phyloP scores from a whole-genome alignment of 139 green algal genomes.

The Raphidocelis subcapitata region DNA sequence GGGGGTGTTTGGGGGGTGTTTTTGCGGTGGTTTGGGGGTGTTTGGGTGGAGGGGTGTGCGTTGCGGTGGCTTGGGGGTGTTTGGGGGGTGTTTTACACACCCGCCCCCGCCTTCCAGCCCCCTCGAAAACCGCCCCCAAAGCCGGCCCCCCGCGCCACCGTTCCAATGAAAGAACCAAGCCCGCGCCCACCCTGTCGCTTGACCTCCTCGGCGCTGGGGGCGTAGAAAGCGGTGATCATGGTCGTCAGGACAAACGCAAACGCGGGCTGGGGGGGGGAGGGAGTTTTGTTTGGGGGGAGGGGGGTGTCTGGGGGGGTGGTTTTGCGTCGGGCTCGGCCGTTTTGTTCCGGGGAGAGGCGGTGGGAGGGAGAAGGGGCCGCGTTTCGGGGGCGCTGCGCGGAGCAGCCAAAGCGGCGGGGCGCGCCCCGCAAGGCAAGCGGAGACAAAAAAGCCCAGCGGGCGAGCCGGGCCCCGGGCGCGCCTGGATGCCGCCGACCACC shows the following conservation, averaged over 20 bases:
- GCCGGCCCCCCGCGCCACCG: not conserved
- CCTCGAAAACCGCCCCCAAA: not conserved
- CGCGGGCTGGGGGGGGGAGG: constrained; percentile 40
- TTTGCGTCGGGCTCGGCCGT: no score
- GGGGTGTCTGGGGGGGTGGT: not conserved
- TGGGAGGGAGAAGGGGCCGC: not conserved
- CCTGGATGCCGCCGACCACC: constrained; percentile 49
- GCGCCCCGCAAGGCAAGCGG: not conserved
- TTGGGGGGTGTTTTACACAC: not conserved
- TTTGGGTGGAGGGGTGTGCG: not conserved
- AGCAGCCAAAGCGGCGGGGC: not conserved
- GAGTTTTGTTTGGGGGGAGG: not conserved
- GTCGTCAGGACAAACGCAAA: constrained; percentile 62
- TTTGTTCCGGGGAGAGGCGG: not conserved
- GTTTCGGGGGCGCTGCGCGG: not conserved
- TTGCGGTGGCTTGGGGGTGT: not conserved
- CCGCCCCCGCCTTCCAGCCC: not conserved
- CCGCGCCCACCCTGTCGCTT: not conserved
- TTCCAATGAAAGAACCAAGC: not conserved
- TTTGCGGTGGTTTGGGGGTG: not conserved
- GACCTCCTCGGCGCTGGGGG: not conserved
- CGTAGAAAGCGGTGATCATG: constrained; percentile 54
- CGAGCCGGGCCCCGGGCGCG: no score
- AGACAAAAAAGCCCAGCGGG: no score
- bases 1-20: not conserved